Percentiles rank a stretch among this genome's conserved stretches.
These are phyloP conservation scores for Hygrophorus pudorinus DNA, from an alignment of 768 basidiomycete genomes.

Conservation along the genomic window DNA sequence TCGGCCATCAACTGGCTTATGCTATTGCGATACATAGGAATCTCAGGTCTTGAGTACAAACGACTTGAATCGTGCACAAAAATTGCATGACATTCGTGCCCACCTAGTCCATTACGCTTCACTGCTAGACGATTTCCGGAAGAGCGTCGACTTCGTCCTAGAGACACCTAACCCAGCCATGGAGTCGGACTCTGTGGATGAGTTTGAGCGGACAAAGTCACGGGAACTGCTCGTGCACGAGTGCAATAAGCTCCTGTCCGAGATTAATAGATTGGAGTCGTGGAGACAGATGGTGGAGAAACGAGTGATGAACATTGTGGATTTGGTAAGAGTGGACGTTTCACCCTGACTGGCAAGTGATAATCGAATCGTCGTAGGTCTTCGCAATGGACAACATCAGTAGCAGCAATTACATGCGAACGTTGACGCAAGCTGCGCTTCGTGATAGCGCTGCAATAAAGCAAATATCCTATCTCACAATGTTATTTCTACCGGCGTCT, in stretches of 20 bases:
- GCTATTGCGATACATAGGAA: slow-evolving; percentile 31
- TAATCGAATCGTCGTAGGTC: no score
- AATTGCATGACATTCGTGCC: slow-evolving; percentile 47
- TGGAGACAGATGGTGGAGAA: slow-evolving; percentile 30
- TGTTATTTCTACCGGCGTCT: slow-evolving; percentile 37
- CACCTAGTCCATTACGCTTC: slow-evolving; percentile 47
- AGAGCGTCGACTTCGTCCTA: no score
- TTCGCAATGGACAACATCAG: slow-evolving; percentile 39
- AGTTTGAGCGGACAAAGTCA: slow-evolving; percentile 11
- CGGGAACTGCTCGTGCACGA: slow-evolving; percentile 28
- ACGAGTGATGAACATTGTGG: no score
- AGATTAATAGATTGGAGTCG: slow-evolving; percentile 37
- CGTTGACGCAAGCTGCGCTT: slow-evolving; percentile 29
- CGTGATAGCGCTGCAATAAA: slow-evolving; percentile 23
- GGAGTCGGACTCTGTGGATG: slow-evolving; percentile 13
- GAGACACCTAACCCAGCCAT: slow-evolving; percentile 41
- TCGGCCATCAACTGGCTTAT: slow-evolving; percentile 1
- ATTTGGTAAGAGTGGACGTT: no score
- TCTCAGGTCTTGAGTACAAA: slow-evolving; percentile 28
- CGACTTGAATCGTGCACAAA: slow-evolving; percentile 35
- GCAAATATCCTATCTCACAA: slow-evolving; percentile 37
- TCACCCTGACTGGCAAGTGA: no score
- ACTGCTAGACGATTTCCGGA: slow-evolving; percentile 33
- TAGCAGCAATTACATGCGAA: slow-evolving; percentile 34
- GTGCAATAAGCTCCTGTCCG: no score